A percentile compares a stretch with the other conserved stretches of the same genome.
Conservation (phyloP, 2,329 filamentous ascomycete species). For the Fusarium sp. region DNA sequence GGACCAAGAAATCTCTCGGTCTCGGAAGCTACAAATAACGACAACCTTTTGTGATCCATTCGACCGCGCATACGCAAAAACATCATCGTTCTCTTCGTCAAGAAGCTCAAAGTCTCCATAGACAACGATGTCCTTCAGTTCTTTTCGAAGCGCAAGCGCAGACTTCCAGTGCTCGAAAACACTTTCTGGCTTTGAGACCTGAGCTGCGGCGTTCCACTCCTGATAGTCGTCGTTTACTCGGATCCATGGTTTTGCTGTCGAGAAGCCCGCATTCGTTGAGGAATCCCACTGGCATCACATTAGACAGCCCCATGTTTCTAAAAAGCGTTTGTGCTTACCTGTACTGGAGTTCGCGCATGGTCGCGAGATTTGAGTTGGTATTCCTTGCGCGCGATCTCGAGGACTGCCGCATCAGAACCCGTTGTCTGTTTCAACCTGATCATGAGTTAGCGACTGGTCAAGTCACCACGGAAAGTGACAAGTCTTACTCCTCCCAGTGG, state of each 20-base stretch:
- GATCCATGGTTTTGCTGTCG: slow-evolving; percentile 27
- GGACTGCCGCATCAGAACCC: not conserved
- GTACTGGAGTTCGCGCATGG: slow-evolving; percentile 26
- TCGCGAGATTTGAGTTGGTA: slow-evolving; percentile 32
- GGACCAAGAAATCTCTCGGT: slow-evolving; percentile 1
- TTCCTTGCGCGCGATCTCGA: slow-evolving; percentile 22
- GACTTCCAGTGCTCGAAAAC: slow-evolving; percentile 32
- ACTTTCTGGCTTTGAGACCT: not conserved
- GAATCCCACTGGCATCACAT: slow-evolving; percentile 20
- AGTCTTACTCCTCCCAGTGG: slow-evolving; percentile 27
- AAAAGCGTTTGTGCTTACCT: not conserved
- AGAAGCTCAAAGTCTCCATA: slow-evolving; percentile 34
- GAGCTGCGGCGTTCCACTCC: slow-evolving; percentile 23
- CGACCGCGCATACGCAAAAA: slow-evolving; percentile 28
- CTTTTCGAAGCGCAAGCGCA: slow-evolving; percentile 11
- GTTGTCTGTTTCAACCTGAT: slow-evolving; percentile 3
- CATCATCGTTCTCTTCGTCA: slow-evolving; percentile 1
- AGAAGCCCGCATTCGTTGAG: slow-evolving; percentile 26
- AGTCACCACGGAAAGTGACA: fast-evolving
- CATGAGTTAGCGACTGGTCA: not conserved
- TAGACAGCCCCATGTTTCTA: not conserved
- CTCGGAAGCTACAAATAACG: slow-evolving; percentile 25
- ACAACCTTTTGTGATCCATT: not conserved
- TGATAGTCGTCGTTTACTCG: slow-evolving; percentile 33
- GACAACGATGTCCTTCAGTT: slow-evolving; percentile 4